Conservation (phyloP, 352 stramenopile genomes). For the Phytophthora pseudosyringae region DNA sequence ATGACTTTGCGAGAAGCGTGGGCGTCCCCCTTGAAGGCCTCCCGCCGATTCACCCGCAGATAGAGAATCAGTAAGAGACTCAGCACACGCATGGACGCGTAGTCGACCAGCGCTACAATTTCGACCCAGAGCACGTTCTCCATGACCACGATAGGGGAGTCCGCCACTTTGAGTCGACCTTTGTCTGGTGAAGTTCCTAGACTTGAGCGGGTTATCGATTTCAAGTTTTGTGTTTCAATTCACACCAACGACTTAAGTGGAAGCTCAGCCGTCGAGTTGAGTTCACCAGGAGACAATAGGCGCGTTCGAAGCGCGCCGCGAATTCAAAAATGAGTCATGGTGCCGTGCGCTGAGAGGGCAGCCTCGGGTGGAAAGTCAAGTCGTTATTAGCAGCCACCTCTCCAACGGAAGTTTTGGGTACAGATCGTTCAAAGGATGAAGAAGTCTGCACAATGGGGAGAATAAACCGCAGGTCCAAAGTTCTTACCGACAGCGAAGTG, state of each 20-base stretch:
- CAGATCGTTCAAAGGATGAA: neutral
- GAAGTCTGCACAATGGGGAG: too few species aligned
- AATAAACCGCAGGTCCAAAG: too few species aligned
- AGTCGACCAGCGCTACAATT: constrained; percentile 35
- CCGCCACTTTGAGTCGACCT: too few species aligned
- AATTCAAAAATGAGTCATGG: constrained; percentile 13
- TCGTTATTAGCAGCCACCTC: neutral
- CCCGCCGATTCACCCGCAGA: constrained; percentile 36
- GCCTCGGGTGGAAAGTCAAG: constrained; percentile 7
- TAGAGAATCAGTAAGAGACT: constrained; percentile 42
- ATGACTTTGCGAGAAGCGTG: constrained; percentile 46
- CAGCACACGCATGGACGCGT: constrained; percentile 41
- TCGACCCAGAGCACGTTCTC: constrained; percentile 24
- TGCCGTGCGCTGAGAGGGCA: neutral
- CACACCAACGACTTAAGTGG: too few species aligned
- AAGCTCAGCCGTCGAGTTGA: too few species aligned
- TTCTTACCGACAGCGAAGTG: neutral
- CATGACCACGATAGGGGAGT: constrained; percentile 7
- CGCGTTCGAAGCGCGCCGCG: neutral
- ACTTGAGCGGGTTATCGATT: neutral
- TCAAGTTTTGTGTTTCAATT: neutral
- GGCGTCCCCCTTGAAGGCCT: constrained; percentile 40
- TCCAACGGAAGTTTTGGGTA: constrained; percentile 17
- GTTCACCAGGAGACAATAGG: too few species aligned
- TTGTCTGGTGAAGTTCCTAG: neutral